Evolutionary conservation across 1,139 yeast genomes (phyloP).

Genomic region (Arxiozyma slooffiae): DNA sequence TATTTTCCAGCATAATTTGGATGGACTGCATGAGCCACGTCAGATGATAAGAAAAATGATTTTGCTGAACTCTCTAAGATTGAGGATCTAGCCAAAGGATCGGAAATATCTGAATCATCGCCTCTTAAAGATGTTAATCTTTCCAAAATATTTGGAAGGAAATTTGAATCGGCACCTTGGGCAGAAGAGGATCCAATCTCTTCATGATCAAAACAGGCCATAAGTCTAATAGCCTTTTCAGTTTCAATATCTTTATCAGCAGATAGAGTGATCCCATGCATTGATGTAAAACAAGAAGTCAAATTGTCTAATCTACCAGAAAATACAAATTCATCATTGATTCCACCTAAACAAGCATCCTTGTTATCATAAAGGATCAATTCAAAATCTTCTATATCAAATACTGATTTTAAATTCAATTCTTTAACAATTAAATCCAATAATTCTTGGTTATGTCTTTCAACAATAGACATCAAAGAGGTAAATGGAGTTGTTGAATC

Average conservation of each 20-base stretch:
- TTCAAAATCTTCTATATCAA: conserved; percentile 79
- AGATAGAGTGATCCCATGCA: conserved; percentile 59
- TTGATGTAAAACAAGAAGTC: conserved; percentile 75
- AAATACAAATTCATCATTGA: conserved; percentile 81
- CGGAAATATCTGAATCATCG: conserved; percentile 28
- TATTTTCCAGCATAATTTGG: conserved; percentile 77
- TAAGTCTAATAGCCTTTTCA: conserved; percentile 54
- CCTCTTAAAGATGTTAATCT: conserved; percentile 49
- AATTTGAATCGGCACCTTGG: conserved; percentile 93
- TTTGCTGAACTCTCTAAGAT: conserved; percentile 62
- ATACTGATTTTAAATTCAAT: conserved; percentile 38
- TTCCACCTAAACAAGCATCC: conserved; percentile 72
- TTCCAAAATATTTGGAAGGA: conserved; percentile 66
- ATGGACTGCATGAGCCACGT: conserved; percentile 95
- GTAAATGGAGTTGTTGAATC: conserved; percentile 38
- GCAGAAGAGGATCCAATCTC: conserved; percentile 90
- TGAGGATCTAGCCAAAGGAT: conserved; percentile 26
- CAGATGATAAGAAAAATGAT: conserved; percentile 85
- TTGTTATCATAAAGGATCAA: conserved; percentile 82
- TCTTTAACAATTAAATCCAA: conserved; percentile 62
- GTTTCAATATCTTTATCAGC: conserved; percentile 33
- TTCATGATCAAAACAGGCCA: conserved; percentile 87
- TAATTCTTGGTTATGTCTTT: conserved; percentile 68
- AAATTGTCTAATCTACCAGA: conserved; percentile 91
- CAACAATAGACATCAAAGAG: conserved; percentile 54